Conservation (phyloP, 495 filamentous ascomycete species). For the Xylaria intraflava region DNA sequence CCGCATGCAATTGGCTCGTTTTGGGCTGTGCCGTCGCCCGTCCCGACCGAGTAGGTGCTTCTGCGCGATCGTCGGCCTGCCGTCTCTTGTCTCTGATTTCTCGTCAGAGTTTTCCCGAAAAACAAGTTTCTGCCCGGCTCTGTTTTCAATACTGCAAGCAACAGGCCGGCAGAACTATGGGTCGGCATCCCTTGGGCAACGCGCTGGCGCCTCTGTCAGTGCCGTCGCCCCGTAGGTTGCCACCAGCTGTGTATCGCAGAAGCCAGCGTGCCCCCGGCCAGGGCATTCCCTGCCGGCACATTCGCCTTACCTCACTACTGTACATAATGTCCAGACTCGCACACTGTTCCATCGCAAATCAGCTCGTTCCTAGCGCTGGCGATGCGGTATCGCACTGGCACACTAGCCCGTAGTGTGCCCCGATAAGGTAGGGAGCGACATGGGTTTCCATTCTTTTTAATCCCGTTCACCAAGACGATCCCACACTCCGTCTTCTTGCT, state of each 20-base stretch:
- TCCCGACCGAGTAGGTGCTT: not conserved
- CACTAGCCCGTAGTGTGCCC: no score
- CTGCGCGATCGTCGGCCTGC: no score
- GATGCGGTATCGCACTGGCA: no score
- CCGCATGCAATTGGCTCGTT: conserved; percentile 19
- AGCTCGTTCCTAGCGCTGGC: no score
- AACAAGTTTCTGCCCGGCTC: conserved; percentile 1
- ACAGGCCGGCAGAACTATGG: not conserved
- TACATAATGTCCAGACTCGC: no score
- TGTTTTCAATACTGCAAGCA: conserved; percentile 1
- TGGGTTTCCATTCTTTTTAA: no score
- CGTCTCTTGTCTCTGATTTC: conserved; percentile 1
- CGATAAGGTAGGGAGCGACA: no score
- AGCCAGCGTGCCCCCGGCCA: not conserved
- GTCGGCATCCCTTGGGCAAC: not conserved
- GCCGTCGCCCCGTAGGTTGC: not conserved
- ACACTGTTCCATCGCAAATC: no score
- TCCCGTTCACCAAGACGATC: no score
- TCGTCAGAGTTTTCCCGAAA: conserved; percentile 12
- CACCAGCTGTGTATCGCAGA: not conserved
- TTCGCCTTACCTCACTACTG: not conserved
- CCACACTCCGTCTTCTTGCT: no score
- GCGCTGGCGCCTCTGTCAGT: not conserved
- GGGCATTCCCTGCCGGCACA: not conserved
- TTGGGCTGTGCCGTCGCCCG: not conserved